These are phyloP conservation scores for Plasmodium billcollinsi DNA, from an alignment of 169 alveolate genomes.

Conservation along the genomic window DNA sequence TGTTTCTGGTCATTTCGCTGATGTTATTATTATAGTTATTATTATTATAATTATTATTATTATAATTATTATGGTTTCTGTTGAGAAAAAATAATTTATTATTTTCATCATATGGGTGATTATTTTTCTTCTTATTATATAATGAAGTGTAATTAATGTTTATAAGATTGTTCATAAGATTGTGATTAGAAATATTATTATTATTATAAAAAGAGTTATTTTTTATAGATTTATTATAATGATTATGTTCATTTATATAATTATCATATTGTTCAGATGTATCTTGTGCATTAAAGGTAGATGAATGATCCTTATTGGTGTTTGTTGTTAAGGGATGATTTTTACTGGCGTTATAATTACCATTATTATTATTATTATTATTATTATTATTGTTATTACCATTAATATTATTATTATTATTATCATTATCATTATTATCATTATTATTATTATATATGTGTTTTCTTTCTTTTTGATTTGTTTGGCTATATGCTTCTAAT, in stretches of 20 bases:
- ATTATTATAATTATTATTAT: not conserved
- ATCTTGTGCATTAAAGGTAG: too few relatives aligned
- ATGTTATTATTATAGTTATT: slow-evolving; percentile 30
- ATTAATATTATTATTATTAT: not conserved
- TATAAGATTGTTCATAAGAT: not conserved
- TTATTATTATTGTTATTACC: not conserved
- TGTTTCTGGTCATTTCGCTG: slow-evolving; percentile 70
- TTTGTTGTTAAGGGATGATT: not conserved
- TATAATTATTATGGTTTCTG: not conserved
- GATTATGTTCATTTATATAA: too few relatives aligned
- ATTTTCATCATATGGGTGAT: not conserved
- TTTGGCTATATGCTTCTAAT: not conserved
- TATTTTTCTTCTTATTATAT: not conserved
- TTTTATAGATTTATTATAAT: too few relatives aligned
- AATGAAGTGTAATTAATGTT: slow-evolving; percentile 5
- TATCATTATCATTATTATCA: not conserved
- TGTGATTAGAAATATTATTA: not conserved
- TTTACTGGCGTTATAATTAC: not conserved
- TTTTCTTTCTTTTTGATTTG: not conserved
- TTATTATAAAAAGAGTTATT: not conserved
- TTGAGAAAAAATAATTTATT: not conserved
- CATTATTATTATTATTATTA: not conserved
- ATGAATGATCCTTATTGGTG: too few relatives aligned
- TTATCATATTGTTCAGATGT: too few relatives aligned
- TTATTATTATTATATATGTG: not conserved